Conservation (phyloP, 805 yeast species). For the Saturnispora mendoncae region DNA sequence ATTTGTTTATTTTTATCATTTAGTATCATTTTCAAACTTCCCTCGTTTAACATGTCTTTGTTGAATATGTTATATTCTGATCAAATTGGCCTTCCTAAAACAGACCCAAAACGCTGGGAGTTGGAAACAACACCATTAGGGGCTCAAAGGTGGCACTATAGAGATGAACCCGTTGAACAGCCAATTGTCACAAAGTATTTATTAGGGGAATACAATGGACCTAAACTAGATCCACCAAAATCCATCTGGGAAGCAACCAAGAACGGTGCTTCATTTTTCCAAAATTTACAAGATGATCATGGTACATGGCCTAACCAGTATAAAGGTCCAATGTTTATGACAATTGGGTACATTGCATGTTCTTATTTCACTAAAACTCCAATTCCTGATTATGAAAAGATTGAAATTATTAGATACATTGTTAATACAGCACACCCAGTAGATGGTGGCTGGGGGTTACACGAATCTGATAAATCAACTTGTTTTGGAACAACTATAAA, state of each 20-base stretch:
- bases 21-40: too few species aligned
- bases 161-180: conserved; percentile 39
- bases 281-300: conserved; percentile 62
- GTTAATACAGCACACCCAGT: conserved; percentile 94
- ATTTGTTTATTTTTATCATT: background rate
- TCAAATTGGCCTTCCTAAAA: conserved; percentile 49
- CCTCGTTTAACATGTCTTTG: too few species aligned
- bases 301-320: conserved; percentile 90
- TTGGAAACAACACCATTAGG: conserved; percentile 64
- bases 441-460: conserved; percentile 99
- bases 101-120: conserved; percentile 73
- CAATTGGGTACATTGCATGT: conserved; percentile 77
- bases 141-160: conserved; percentile 71
- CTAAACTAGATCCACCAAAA: conserved; percentile 26
- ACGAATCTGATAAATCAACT: conserved; percentile 84
- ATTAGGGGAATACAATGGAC: conserved; percentile 18
- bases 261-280: conserved; percentile 66
- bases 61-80: conserved; percentile 51
- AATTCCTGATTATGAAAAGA: conserved; percentile 55
- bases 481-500: conserved; percentile 91
- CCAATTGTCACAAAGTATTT: conserved; percentile 48
- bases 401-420: conserved; percentile 74
- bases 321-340: conserved; percentile 97
- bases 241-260: conserved; percentile 47
- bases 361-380: conserved; percentile 59